phyloP scores from a whole-genome alignment of 169 alveolate genomes.

The Cyclospora cayetanensis region DNA sequence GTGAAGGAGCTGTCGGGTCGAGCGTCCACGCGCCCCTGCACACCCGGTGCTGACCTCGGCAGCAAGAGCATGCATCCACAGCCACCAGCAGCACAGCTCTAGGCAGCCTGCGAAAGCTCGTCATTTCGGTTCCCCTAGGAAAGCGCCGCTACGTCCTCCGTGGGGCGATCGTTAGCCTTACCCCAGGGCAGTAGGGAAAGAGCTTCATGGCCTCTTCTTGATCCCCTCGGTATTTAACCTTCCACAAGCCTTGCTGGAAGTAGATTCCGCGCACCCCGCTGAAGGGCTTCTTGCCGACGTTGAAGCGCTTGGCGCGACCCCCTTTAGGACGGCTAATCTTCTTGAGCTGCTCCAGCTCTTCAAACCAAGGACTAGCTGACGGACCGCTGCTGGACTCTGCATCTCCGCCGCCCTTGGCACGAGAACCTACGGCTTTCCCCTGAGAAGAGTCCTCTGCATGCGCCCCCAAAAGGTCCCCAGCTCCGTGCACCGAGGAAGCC shows the following conservation, averaged over 20 bases:
- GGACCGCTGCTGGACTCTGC: neutral
- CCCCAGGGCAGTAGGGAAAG: constrained; percentile 68
- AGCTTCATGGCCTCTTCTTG: constrained; percentile 66
- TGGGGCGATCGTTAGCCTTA: neutral
- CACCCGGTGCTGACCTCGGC: too few relatives aligned
- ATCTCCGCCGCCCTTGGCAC: neutral
- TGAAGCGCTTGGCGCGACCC: constrained; percentile 67
- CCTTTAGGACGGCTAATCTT: constrained; percentile 64
- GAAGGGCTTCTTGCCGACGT: constrained; percentile 73
- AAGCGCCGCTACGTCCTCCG: too few relatives aligned
- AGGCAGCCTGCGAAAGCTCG: too few relatives aligned
- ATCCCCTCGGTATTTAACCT: constrained; percentile 71
- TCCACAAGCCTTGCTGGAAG: constrained; percentile 76
- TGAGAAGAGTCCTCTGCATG: neutral
- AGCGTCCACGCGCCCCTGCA: too few relatives aligned
- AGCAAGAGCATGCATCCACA: too few relatives aligned
- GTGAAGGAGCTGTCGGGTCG: too few relatives aligned
- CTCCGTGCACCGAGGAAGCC: neutral
- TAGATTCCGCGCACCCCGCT: constrained; percentile 76
- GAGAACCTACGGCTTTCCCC: neutral
- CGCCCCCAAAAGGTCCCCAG: neutral
- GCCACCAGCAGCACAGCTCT: too few relatives aligned
- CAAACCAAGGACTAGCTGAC: constrained; percentile 42
- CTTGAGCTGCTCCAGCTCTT: constrained; percentile 58
- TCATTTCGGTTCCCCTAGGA: too few relatives aligned